Evolutionary conservation across 1,284 basidiomycete species (phyloP).

Genomic region (Cutaneotrichosporon cavernicola): DNA sequence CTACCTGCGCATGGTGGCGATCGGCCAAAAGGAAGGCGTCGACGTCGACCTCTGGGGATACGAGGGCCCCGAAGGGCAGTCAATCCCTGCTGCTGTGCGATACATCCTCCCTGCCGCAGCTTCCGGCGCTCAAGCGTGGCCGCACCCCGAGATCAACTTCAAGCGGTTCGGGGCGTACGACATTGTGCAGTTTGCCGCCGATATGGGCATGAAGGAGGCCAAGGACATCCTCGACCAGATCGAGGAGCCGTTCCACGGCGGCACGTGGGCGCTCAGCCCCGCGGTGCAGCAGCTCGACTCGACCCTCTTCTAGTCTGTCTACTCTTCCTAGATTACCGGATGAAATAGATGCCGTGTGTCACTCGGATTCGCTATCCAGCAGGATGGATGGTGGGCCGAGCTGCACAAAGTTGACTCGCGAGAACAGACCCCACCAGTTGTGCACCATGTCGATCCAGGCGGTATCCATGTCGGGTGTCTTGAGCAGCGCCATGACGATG

Average conservation of each 20-base stretch:
- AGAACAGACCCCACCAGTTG: slow-evolving; percentile 35
- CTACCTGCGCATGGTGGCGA: slow-evolving; percentile 17
- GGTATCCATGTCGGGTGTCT: slow-evolving; percentile 23
- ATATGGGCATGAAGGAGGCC: slow-evolving; percentile 13
- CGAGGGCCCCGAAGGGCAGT: slow-evolving; percentile 16
- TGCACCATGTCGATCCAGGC: slow-evolving; percentile 29
- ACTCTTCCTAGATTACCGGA: not conserved
- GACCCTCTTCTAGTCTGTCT: slow-evolving; percentile 10
- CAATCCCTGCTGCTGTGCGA: slow-evolving; percentile 12
- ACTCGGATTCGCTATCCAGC: not conserved
- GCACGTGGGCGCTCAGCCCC: slow-evolving; percentile 15
- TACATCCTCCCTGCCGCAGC: slow-evolving; percentile 12
- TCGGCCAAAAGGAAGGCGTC: slow-evolving; percentile 11
- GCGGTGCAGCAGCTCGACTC: slow-evolving; percentile 21
- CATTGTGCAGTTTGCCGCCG: slow-evolving; percentile 18
- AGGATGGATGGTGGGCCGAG: slow-evolving; percentile 21
- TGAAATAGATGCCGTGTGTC: not conserved
- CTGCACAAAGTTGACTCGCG: slow-evolving; percentile 35
- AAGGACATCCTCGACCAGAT: not conserved
- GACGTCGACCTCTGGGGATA: slow-evolving; percentile 24
- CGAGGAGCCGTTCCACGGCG: slow-evolving; percentile 9
- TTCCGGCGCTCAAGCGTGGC: slow-evolving; percentile 12
- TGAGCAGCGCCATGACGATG: slow-evolving; percentile 31
- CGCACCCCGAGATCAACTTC: slow-evolving; percentile 13
- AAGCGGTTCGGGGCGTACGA: slow-evolving; percentile 14